Evolutionary conservation across 83 land plant species (phyloP), one percentile per base, ranked within the genome.

Genomic region (Thuja plicata): DNA sequence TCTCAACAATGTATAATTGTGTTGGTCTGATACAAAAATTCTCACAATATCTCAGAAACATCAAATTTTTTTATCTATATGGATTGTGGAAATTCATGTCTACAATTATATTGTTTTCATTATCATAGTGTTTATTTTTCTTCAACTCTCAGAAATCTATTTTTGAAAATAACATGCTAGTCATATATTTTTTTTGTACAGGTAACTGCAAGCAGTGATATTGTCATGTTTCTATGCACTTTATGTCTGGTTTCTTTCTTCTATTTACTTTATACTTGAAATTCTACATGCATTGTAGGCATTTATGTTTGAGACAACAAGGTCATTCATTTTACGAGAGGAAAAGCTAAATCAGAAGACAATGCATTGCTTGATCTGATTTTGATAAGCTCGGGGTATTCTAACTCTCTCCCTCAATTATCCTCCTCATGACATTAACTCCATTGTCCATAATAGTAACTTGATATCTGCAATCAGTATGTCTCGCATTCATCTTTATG

Each of bases 331-430:
- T 94, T 93, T 88, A 94, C 95, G 12, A 52, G 92, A 43, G 94
- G 90, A 62, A 90, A 83, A 34, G 94, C 90, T 19, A 91, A 92
- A 86, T 92, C 90, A 0, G 94, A 92, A 45, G 96, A 96, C 17
- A 96, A 96, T 3, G 94, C 96, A 0, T 76, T 90, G 17, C 80
- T 97, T 34, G 99, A 97, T 89, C 38, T 88, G 30, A 80, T 97
- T 16, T 88, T 95, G 37, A 37, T 92, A 0, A 95, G 96, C 89
- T 95, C 98, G 3, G 91, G 89, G 82, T 94, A 92, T 30, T 70
- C 86, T 5, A 80, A 90, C n/a, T n/a, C n/a, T n/a, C n/a, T n/a
- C n/a, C n/a, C n/a, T n/a, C n/a, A n/a, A n/a, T n/a, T n/a, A n/a
- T n/a, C n/a, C n/a, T n/a, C n/a, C n/a, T n/a, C n/a, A n/a, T n/a